phyloP scores from a whole-genome alignment of 2,329 filamentous ascomycete genomes.

The Verticillium nonalfalfae region DNA sequence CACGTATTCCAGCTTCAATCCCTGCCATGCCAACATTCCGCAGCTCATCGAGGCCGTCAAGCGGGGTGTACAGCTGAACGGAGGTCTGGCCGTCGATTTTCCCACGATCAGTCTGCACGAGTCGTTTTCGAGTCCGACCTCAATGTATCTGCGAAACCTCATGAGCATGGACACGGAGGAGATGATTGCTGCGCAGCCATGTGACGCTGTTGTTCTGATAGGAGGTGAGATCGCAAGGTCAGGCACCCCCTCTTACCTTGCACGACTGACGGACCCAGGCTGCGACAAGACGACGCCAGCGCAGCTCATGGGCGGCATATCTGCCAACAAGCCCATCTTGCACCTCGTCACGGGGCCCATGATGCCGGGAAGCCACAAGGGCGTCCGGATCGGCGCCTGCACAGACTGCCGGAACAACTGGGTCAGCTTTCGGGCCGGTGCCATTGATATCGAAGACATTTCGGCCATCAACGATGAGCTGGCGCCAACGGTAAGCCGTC shows the following conservation, averaged over 20 bases:
- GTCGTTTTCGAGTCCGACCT: constrained; percentile 62
- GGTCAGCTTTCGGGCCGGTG: constrained; percentile 60
- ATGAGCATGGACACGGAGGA: constrained; percentile 80
- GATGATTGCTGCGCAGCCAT: constrained; percentile 67
- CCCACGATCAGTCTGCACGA: constrained; percentile 69
- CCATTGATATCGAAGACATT: constrained; percentile 67
- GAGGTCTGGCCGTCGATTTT: constrained; percentile 65
- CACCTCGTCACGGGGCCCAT: constrained; percentile 68
- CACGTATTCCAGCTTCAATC: constrained; percentile 67
- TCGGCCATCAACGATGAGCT: constrained; percentile 65
- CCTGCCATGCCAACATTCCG: constrained; percentile 66
- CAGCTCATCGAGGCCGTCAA: constrained; percentile 67
- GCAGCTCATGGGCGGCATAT: constrained; percentile 70
- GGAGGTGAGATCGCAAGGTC: constrained; percentile 40
- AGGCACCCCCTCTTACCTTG: background rate
- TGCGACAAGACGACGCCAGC: constrained; percentile 72
- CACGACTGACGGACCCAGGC: constrained; percentile 30
- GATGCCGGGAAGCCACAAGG: constrained; percentile 64
- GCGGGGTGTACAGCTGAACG: constrained; percentile 59
- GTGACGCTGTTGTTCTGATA: constrained; percentile 62
- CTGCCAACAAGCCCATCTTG: constrained; percentile 65
- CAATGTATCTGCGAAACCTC: constrained; percentile 68
- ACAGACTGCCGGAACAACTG: constrained; percentile 72
- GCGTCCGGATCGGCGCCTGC: constrained; percentile 62
- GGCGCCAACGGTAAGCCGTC: constrained; percentile 53